Conservation (phyloP, 2,329 filamentous ascomycete genomes). For the Penicillium rolfsii region DNA sequence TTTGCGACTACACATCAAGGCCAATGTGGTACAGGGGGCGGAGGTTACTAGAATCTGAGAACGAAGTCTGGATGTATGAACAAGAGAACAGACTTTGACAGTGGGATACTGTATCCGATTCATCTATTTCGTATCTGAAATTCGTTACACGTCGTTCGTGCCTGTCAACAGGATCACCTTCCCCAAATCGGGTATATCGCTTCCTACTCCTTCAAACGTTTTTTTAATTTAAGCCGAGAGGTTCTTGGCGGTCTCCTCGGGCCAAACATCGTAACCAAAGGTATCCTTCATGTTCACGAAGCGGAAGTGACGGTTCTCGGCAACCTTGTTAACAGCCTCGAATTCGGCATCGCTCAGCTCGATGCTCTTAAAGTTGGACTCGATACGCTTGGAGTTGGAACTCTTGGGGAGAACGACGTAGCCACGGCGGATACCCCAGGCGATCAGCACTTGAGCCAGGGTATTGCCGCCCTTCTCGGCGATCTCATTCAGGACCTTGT, state of each 20-base stretch:
- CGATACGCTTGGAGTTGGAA: conserved; percentile 66
- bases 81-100: neutral
- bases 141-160: conserved; percentile 18
- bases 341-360: conserved; percentile 62
- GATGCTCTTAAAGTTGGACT: conserved; percentile 69
- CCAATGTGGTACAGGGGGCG: neutral
- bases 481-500: conserved; percentile 62
- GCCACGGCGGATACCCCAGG: conserved; percentile 68
- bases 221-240: conserved; percentile 33
- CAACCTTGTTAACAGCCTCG: conserved; percentile 64
- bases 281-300: conserved; percentile 85
- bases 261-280: conserved; percentile 74
- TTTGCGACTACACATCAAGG: neutral
- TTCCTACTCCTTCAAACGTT: conserved; percentile 11
- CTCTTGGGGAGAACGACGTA: conserved; percentile 73
- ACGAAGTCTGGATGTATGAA: neutral
- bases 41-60: neutral
- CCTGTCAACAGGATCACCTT: neutral
- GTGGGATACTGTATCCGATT: conserved; percentile 17
- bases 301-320: conserved; percentile 66
- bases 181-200: conserved; percentile 11
- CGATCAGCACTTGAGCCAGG: conserved; percentile 64
- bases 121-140: conserved; percentile 21
- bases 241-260: conserved; percentile 55
- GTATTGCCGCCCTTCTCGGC: conserved; percentile 61